Evolutionary conservation across 768 basidiomycete genomes (phyloP).

Genomic region (Leccinum obscurum): DNA sequence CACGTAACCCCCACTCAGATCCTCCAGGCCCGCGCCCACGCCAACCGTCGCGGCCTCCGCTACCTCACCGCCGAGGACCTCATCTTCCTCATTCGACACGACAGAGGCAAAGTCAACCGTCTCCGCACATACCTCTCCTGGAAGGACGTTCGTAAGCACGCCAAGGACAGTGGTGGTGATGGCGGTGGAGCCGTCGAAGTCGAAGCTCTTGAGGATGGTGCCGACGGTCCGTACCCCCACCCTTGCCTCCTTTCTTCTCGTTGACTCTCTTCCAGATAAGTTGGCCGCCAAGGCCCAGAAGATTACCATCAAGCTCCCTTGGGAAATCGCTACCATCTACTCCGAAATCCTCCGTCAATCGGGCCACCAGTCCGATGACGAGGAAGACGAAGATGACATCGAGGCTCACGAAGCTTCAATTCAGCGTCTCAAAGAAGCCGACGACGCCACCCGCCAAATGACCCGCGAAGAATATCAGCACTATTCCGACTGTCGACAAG

Average conservation of each 20-base stretch:
- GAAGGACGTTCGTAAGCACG: no score
- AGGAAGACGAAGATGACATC: conserved; percentile 94
- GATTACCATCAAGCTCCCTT: conserved; percentile 92
- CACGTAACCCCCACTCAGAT: not conserved
- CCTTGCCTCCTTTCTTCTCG: not conserved
- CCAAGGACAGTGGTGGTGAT: conserved; percentile 70
- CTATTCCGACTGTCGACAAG: conserved; percentile 95
- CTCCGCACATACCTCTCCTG: no score
- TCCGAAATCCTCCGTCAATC: conserved; percentile 77
- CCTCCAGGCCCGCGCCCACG: no score
- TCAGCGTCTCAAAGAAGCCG: conserved; percentile 89
- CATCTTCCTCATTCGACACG: no score
- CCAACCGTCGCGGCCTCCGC: no score
- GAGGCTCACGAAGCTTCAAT: conserved; percentile 96
- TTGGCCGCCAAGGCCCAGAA: conserved; percentile 83
- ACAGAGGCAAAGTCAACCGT: no score
- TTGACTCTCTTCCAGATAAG: conserved; percentile 52
- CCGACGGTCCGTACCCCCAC: conserved; percentile 57
- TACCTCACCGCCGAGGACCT: no score
- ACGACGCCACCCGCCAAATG: conserved; percentile 74
- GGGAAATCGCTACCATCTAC: conserved; percentile 93
- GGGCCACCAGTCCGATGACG: conserved; percentile 86
- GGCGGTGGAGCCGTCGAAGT: conserved; percentile 80
- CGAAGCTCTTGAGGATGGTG: conserved; percentile 80
- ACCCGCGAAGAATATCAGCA: conserved; percentile 96